Conservation (phyloP, 192 early-diverging fungal genomes). For the Chytriomyces sp. region DNA sequence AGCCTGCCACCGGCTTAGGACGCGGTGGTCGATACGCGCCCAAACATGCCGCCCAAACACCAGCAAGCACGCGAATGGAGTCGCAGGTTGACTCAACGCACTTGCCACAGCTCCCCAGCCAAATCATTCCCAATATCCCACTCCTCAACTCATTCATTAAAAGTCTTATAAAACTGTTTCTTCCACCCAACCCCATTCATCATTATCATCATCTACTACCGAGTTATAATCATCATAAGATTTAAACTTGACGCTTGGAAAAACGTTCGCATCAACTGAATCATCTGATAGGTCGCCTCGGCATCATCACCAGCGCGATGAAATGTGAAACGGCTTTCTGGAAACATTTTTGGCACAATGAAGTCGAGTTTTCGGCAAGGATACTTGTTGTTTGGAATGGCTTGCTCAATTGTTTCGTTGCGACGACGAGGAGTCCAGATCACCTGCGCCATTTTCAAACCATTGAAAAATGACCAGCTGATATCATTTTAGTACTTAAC, state of each 20-base stretch:
- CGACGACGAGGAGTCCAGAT: background rate
- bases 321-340: background rate
- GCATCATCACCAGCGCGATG: constrained; percentile 1
- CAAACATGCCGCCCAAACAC: too few species aligned
- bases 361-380: background rate
- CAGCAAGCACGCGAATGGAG: too few species aligned
- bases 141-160: too few species aligned
- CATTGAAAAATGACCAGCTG: background rate
- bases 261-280: background rate
- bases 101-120: too few species aligned
- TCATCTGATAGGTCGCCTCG: background rate
- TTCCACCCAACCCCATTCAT: background rate
- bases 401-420: constrained; percentile 1
- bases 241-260: background rate
- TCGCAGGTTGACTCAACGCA: too few species aligned
- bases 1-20: too few species aligned
- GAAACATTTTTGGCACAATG: background rate
- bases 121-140: too few species aligned
- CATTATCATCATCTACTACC: background rate
- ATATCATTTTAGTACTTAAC: background rate
- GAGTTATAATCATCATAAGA: background rate
- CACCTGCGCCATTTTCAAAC: background rate
- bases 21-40: too few species aligned
- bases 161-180: background rate
- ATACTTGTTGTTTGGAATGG: background rate